Evolutionary conservation across 768 basidiomycete genomes (phyloP), one percentile per base, ranked within the genome.

Genomic region (Hysterangium stoloniferum): DNA sequence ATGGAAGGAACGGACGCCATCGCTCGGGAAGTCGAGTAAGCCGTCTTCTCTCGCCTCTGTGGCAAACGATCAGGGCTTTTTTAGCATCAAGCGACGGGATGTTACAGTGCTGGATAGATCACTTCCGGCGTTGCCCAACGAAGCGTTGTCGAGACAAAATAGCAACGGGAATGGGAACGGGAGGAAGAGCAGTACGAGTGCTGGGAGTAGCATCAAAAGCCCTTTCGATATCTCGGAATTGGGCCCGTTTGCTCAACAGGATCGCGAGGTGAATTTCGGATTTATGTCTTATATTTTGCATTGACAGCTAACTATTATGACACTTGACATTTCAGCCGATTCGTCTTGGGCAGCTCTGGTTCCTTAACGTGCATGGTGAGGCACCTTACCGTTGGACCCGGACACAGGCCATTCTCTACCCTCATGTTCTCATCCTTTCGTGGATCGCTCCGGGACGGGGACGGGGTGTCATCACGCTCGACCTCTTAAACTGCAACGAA

Each of bases 401-500:
- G 55, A 92, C 80, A 59, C 86, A 87, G 61, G 90, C 83, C 0
- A 71, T 89, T 40, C 71, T 87, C 1, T 94, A 86, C 60, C 88
- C 80, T n/a, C 79, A 87, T 55, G 82, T 86, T 68, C 73, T 96
- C 2, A 68, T 93, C 2, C 73, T 96, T 3, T 88, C 86, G 8
- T 96, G 93, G 93, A 73, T 88, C 49, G 84, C 87, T 4, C 78
- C 85, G 1, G 84, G 82, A 12, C 90, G 89, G 1, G 84, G 88
- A 2, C 73, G 87, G 8, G 90, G 90, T 0, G 80, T 91, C 36
- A 88, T 94, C 2, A 89, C 87, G 0, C 67, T 95, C 13, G 93
- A 95, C 64, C 64, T 96, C 2, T 65, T 92, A 40, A 91, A 91
- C 62, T 94, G 91, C 61, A 84, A 78, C 7, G 86, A 84, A 61